Evolutionary conservation across 495 filamentous ascomycete species (phyloP).

Genomic region (Tuber indicum): DNA sequence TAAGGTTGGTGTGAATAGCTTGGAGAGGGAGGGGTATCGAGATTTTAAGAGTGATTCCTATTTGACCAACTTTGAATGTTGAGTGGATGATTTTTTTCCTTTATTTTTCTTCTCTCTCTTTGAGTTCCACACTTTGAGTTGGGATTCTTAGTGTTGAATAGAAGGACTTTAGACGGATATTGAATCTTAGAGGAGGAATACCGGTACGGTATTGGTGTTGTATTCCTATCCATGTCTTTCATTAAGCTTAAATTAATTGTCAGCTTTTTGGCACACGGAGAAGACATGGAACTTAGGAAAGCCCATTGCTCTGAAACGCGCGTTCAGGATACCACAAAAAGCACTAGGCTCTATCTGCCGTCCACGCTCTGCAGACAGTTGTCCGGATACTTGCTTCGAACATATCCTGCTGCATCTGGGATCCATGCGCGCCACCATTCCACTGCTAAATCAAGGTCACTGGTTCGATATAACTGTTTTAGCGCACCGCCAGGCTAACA

Average conservation of each 20-base stretch:
- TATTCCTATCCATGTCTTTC: neutral
- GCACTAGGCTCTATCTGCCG: neutral
- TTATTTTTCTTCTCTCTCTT: neutral
- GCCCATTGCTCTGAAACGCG: neutral
- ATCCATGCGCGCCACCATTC: neutral
- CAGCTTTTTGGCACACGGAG: neutral
- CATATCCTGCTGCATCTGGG: neutral
- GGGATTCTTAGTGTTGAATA: neutral
- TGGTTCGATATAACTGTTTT: neutral
- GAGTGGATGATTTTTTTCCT: constrained; percentile 3
- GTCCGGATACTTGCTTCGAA: neutral
- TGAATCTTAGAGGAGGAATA: neutral
- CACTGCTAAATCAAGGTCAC: neutral
- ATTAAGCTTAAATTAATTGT: neutral
- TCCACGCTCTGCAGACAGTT: neutral
- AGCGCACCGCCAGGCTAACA: neutral
- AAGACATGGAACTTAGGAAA: neutral
- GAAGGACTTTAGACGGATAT: neutral
- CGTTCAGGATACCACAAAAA: neutral
- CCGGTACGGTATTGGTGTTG: neutral
- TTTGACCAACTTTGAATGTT: constrained; percentile 18
- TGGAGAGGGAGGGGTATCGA: constrained; percentile 62
- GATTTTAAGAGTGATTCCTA: constrained; percentile 50
- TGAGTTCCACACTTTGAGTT: neutral
- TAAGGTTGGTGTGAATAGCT: constrained; percentile 67